phyloP scores from a whole-genome alignment of 2,329 filamentous ascomycete genomes.

The Claviceps sp. region DNA sequence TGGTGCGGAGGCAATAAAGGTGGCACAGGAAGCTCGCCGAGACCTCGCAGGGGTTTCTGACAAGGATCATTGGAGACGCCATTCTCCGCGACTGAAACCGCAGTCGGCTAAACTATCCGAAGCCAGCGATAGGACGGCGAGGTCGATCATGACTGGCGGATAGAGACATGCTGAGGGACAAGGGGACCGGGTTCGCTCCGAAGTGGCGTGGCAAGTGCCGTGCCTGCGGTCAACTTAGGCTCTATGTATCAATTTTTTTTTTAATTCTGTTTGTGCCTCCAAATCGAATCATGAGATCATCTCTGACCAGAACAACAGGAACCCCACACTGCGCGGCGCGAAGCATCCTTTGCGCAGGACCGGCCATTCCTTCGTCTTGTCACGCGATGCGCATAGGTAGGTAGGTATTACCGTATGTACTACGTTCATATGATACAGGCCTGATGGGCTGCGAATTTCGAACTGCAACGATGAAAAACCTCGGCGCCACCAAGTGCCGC shows the following conservation, averaged over 20 bases:
- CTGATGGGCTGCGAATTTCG: neutral
- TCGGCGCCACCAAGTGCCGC: neutral
- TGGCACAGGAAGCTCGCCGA: neutral
- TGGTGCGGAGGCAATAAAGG: neutral
- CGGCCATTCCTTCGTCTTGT: neutral
- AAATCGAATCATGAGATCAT: neutral
- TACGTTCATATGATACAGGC: neutral
- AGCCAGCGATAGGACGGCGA: slow-evolving; percentile 1
- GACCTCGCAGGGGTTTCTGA: neutral
- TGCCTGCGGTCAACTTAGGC: neutral
- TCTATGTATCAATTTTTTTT: neutral
- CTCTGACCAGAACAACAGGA: neutral
- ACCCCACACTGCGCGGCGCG: neutral
- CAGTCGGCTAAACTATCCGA: slow-evolving; percentile 6
- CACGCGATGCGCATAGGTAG: neutral
- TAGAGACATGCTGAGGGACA: neutral
- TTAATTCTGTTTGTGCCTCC: neutral
- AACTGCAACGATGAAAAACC: neutral
- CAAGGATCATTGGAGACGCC: neutral
- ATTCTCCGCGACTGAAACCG: slow-evolving; percentile 4
- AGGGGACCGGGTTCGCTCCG: neutral
- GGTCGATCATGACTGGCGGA: neutral
- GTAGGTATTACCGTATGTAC: too few relatives aligned
- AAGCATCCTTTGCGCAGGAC: neutral
- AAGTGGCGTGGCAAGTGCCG: neutral